A percentile compares a stretch with the other conserved stretches of the same genome.
These are phyloP conservation scores for Lophiotrema nucula DNA, from an alignment of 495 filamentous ascomycete species.

Conservation along the genomic window DNA sequence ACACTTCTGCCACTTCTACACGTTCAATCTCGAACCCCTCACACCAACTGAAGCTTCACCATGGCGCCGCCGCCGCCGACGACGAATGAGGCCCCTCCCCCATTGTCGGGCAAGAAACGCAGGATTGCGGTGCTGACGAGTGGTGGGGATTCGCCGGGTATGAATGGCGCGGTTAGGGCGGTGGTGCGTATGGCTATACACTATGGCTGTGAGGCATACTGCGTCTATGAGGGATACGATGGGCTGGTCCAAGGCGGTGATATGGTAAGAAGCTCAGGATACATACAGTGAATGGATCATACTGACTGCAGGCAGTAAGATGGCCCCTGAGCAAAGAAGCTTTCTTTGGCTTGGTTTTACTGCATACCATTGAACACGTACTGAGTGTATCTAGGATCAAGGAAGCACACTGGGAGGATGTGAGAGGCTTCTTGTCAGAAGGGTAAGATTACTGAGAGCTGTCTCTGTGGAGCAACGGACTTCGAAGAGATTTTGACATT, in stretches of 20 bases:
- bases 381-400: too few species aligned
- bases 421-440: slow-evolving; percentile 89
- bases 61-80: slow-evolving; percentile 14
- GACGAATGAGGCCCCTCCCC: slow-evolving; percentile 3
- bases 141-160: slow-evolving; percentile 95
- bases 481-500: too few species aligned
- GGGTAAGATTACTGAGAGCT: too few species aligned
- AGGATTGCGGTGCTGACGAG: slow-evolving; percentile 94
- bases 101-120: slow-evolving; percentile 53
- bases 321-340: too few species aligned
- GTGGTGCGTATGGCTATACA: slow-evolving; percentile 91
- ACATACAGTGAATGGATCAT: too few species aligned
- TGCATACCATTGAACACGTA: too few species aligned
- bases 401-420: slow-evolving; percentile 88
- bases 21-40: too few species aligned
- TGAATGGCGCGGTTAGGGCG: slow-evolving; percentile 93
- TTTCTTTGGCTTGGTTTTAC: too few species aligned
- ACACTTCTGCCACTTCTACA: too few species aligned
- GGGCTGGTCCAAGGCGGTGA: slow-evolving; percentile 87
- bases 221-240: slow-evolving; percentile 93
- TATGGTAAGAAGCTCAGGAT: too few species aligned
- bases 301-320: too few species aligned
- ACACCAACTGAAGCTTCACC: background rate
- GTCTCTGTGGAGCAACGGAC: too few species aligned
- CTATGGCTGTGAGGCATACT: slow-evolving; percentile 81